Conservation (phyloP, 495 filamentous ascomycete genomes). For the Aspergillus haitiensis region DNA sequence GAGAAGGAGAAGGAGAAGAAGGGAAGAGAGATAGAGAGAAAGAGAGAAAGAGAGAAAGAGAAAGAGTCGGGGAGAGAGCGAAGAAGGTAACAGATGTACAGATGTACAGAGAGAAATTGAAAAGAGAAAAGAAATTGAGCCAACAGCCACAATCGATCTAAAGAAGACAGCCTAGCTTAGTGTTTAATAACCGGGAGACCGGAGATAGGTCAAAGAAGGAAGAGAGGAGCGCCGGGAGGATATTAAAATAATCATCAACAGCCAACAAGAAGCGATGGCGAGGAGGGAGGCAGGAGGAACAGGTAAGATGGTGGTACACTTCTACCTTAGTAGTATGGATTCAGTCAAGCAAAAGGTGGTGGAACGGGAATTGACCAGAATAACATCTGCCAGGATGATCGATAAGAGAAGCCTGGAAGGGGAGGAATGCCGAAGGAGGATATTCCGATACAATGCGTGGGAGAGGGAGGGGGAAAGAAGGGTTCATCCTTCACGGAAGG, state of each 20-base stretch:
- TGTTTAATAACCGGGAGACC: not conserved
- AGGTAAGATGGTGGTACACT: not conserved
- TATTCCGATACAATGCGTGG: not conserved
- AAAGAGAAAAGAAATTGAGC: no score
- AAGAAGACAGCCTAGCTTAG: not conserved
- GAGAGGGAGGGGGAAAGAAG: not conserved
- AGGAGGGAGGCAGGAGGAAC: not conserved
- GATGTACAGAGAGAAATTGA: no score
- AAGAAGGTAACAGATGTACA: no score
- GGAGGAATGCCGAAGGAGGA: not conserved
- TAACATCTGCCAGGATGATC: constrained; percentile 2
- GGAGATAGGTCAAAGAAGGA: not conserved
- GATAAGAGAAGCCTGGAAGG: not conserved
- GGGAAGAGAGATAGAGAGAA: no score
- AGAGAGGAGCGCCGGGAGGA: not conserved
- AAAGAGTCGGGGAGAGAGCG: no score
- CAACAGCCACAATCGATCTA: no score
- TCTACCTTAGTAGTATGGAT: not conserved
- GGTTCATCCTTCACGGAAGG: not conserved
- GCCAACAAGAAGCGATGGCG: not conserved
- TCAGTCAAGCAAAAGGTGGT: not conserved
- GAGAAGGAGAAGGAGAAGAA: not conserved
- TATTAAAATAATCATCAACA: not conserved
- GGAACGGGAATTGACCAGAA: constrained; percentile 1
- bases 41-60: no score